These are phyloP conservation scores for Coffea eugenioides DNA, from an alignment of 257 asterid genomes.

Conservation along the genomic window DNA sequence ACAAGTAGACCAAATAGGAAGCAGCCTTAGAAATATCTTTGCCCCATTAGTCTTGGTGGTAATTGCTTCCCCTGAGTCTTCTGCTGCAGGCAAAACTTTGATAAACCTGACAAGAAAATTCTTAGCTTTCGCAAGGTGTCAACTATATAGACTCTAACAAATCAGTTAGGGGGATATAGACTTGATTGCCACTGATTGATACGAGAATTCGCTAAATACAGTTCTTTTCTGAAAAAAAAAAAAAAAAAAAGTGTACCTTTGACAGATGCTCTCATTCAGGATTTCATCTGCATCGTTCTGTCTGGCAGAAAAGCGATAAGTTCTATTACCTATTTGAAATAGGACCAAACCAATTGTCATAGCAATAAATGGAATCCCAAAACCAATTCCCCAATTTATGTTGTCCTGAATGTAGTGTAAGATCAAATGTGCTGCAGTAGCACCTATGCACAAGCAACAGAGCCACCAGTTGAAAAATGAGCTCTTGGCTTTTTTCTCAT, in stretches of 20 bases:
- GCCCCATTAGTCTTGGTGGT: no score
- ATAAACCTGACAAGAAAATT: no score
- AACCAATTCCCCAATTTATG: constrained; percentile 36
- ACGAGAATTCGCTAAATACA: no score
- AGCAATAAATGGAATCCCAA: constrained; percentile 35
- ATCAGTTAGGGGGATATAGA: no score
- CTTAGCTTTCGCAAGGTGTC: neutral
- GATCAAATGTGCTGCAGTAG: constrained; percentile 15
- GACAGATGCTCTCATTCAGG: neutral
- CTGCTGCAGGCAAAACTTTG: no score
- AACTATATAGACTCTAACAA: no score
- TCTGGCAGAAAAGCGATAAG: constrained; percentile 24
- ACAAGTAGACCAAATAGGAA: no score
- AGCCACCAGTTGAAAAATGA: constrained; percentile 55
- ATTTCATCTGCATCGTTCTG: constrained; percentile 2
- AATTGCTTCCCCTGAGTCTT: no score
- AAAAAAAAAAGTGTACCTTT: no score
- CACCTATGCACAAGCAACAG: constrained; percentile 24
- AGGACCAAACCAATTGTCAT: constrained; percentile 30
- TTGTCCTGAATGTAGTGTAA: constrained; percentile 38
- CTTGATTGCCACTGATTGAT: no score
- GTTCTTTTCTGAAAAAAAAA: no score
- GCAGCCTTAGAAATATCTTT: no score
- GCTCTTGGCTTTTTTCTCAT: constrained; percentile 37
- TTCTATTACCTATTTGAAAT: constrained; percentile 30